Base-by-base conservation (phyloP, 2,329 filamentous ascomycete species). In the Orbilia ellipsospora region DNA sequence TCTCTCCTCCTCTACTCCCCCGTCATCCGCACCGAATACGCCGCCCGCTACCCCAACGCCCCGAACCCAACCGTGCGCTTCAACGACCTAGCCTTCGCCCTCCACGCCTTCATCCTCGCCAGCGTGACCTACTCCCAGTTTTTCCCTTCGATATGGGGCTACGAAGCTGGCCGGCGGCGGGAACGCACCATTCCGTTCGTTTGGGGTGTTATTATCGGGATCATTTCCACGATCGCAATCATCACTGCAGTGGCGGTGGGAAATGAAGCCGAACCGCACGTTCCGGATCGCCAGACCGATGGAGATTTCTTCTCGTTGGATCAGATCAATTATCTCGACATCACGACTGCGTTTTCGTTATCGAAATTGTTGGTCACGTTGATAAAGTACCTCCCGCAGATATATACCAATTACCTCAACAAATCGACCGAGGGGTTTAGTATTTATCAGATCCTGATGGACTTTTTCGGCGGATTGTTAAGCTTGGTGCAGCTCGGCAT, bases 341-440 rank as follows among this genome's bases (percentile, higher is more conserved):
- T 77, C 23, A 77, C 73, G 4, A 72, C 73, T 5, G 87, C 90
- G 12, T 84, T 96, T 36, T 92, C 92, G 50, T 96, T 96, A 81
- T 90, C 96, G 81, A 99, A 99, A 84, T 86, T 99, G 40, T 82
- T 94, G 65, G 88, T 96, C 78, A 97, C 94, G 0, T 84, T 97
- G 26, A 87, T 96, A 83, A 99, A 99, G 84, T 98, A 97, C 83
- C 89, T 92, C 55, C 95, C 95, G 4, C 93, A 97, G 85, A 88
- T 92, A 44, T 86, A 91, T 80, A 86, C 90, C 79, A 98, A 98
- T 84, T 93, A 90, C 81, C 89, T 89, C 79, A 93, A 94, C 80
- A 88, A 90, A 81, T 96, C 92, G 68, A 98, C 95, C 0, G 83
- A 87, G 18, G 95, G 95, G 44, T 98, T 94, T 93, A 91, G 89